These are phyloP conservation scores for Anastatica hierochuntica DNA, from an alignment of 345 rosid species.

Conservation along the genomic window DNA sequence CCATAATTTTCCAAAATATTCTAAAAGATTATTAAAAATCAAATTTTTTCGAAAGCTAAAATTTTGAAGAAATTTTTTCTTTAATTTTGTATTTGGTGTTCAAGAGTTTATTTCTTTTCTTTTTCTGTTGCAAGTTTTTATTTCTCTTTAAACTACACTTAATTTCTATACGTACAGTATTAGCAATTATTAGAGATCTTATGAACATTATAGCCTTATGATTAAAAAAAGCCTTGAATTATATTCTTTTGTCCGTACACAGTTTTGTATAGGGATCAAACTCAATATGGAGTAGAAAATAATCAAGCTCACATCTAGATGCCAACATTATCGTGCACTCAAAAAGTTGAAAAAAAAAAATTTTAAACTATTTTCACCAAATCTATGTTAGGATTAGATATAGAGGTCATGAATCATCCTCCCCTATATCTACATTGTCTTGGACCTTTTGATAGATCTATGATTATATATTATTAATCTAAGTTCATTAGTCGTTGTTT, in stretches of 20 bases:
- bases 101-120: too few relatives aligned
- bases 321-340: constrained; percentile 1
- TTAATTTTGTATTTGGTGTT: too few relatives aligned
- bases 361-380: not conserved
- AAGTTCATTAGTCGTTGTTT: not conserved
- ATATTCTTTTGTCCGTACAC: not conserved
- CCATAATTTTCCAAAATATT: too few relatives aligned
- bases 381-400: not conserved
- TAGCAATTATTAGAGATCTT: too few relatives aligned
- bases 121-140: too few relatives aligned
- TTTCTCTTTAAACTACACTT: too few relatives aligned
- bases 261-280: not conserved
- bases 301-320: not conserved
- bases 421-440: constrained; percentile 10
- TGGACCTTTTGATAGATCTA: not conserved
- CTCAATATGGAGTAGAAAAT: not conserved
- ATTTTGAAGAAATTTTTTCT: too few relatives aligned
- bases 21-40: too few relatives aligned
- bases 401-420: constrained; percentile 15
- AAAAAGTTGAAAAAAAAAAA: not conserved
- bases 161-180: too few relatives aligned
- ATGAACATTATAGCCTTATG: too few relatives aligned
- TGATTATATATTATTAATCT: not conserved
- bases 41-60: too few relatives aligned
- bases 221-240: not conserved